phyloP scores from a whole-genome alignment of 768 basidiomycete genomes.

The Kwoniella dejecticola region DNA sequence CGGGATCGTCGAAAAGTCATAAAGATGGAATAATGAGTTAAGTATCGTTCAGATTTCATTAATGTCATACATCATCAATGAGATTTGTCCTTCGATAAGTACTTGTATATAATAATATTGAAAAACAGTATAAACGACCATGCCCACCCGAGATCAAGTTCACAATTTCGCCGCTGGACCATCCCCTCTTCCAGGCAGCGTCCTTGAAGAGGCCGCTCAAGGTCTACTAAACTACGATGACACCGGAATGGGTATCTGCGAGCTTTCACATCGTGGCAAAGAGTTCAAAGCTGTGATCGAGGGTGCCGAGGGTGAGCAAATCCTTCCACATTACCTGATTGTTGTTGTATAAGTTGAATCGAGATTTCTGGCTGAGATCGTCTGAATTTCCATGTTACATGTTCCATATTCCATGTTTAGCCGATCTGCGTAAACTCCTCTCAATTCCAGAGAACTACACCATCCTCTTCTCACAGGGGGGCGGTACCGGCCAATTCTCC shows the following conservation, averaged over 20 bases:
- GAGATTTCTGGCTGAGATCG: no score
- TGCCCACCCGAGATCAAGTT: constrained; percentile 59
- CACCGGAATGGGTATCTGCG: constrained; percentile 93
- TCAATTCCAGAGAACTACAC: constrained; percentile 78
- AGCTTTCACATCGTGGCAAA: constrained; percentile 92
- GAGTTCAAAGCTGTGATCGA: constrained; percentile 75
- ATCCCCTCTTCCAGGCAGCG: constrained; percentile 82
- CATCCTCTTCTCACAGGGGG: constrained; percentile 92
- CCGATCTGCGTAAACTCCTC: constrained; percentile 73
- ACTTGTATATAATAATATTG: neutral
- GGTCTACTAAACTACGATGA: constrained; percentile 86
- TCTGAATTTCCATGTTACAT: no score
- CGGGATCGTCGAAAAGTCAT: no score
- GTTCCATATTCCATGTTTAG: no score
- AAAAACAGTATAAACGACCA: neutral
- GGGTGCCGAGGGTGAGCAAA: constrained; percentile 54
- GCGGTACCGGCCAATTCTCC: constrained; percentile 88
- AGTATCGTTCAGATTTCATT: neutral
- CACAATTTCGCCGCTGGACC: constrained; percentile 96
- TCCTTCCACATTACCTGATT: neutral
- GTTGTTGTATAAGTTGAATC: no score
- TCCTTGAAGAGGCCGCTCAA: constrained; percentile 76
- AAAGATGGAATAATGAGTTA: no score
- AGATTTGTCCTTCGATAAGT: no score
- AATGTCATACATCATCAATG: no score